A percentile compares a stretch with the other conserved stretches of the same genome.
Evolutionary conservation across 306 rosid species (phyloP).

Genomic region (Clitoria ternatea): DNA sequence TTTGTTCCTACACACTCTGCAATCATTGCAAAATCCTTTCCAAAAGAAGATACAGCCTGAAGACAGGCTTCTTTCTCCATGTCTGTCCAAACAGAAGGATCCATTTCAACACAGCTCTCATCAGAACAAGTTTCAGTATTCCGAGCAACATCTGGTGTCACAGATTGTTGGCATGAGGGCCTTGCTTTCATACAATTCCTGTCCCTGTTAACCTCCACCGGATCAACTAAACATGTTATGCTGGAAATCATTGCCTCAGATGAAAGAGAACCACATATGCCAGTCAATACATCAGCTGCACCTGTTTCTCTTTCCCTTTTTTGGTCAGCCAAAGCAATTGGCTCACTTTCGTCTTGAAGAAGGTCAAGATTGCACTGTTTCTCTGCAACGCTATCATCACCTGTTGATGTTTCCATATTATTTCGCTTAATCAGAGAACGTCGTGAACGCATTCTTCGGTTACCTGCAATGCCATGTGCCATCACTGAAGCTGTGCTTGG

Average conservation of each 20-base stretch:
- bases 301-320: constrained; percentile 59
- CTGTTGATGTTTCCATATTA: constrained; percentile 26
- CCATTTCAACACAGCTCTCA: constrained; percentile 74
- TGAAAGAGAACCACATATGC: constrained; percentile 58
- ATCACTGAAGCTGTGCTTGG: constrained; percentile 66
- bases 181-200: constrained; percentile 41
- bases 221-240: constrained; percentile 54
- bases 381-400: constrained; percentile 25
- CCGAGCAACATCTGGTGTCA: constrained; percentile 33
- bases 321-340: too few species aligned
- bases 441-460: constrained; percentile 36
- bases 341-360: constrained; percentile 54
- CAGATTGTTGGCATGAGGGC: constrained; percentile 27
- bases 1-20: constrained; percentile 55
- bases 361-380: constrained; percentile 40
- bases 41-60: constrained; percentile 69
- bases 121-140: constrained; percentile 60
- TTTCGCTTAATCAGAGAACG: constrained; percentile 39
- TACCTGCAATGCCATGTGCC: constrained; percentile 33
- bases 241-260: constrained; percentile 67
- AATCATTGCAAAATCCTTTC: constrained; percentile 62
- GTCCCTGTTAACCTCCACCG: constrained; percentile 40
- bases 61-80: constrained; percentile 67
- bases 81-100: constrained; percentile 74
- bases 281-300: constrained; percentile 68